Percentiles rank a stretch among this genome's conserved stretches.
These are phyloP conservation scores for Conringia planisiliqua DNA, from an alignment of 345 rosid genomes.

Conservation along the genomic window DNA sequence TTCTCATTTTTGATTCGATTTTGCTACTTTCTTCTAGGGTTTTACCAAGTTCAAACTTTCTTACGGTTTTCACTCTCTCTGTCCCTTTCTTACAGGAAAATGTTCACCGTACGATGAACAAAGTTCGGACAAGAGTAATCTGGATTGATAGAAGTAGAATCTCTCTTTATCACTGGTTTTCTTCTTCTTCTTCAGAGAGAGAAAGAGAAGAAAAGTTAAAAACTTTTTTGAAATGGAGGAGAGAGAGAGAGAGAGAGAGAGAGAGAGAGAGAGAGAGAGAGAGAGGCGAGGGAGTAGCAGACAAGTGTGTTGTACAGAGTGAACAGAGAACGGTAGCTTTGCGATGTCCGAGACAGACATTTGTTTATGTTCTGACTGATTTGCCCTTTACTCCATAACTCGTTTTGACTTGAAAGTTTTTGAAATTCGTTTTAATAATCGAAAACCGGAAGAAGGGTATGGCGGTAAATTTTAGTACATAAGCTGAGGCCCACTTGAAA, in stretches of 20 bases:
- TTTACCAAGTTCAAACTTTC: background rate
- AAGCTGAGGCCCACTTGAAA: constrained; percentile 13
- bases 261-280: constrained; percentile 24
- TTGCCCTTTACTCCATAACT: background rate
- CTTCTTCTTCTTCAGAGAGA: constrained; percentile 5
- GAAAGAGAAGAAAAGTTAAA: background rate
- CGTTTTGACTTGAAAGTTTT: background rate
- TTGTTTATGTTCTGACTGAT: constrained; percentile 1
- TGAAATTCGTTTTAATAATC: background rate
- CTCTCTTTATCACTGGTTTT: constrained; percentile 4
- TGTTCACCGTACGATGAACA: background rate
- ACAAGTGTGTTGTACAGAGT: constrained; percentile 36
- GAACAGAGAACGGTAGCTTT: constrained; percentile 34
- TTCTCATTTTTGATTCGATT: constrained; percentile 34
- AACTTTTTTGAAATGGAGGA: constrained; percentile 25
- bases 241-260: constrained; percentile 18
- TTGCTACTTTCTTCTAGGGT: constrained; percentile 7
- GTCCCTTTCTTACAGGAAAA: background rate
- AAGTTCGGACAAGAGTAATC: background rate
- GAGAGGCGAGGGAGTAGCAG: constrained; percentile 22
- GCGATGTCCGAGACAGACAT: constrained; percentile 29
- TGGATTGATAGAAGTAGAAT: background rate
- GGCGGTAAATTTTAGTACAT: background rate
- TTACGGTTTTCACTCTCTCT: background rate
- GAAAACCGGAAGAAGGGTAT: constrained; percentile 1